Evolutionary conservation across 306 rosid genomes (phyloP).

Genomic region (Vigna angularis): DNA sequence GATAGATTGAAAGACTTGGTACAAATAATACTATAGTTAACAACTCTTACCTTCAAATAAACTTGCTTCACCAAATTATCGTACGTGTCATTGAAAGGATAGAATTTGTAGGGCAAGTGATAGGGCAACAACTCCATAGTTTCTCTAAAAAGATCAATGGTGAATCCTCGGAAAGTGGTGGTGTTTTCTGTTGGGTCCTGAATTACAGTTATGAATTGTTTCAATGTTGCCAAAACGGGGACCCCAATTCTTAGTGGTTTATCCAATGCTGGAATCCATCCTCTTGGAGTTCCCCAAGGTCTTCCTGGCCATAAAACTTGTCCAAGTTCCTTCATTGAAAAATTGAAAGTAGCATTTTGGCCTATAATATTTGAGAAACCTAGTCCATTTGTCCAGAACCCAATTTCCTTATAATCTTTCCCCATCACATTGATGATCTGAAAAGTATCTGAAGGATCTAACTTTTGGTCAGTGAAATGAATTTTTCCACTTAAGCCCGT

Average conservation of each 20-base stretch:
- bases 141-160: slow-evolving; percentile 49
- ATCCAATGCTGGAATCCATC: slow-evolving; percentile 1
- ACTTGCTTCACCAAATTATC: slow-evolving; percentile 52
- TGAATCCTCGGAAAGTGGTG: slow-evolving; percentile 39
- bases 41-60: slow-evolving; percentile 28
- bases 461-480: slow-evolving; percentile 38
- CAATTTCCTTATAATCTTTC: slow-evolving; percentile 1
- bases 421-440: slow-evolving; percentile 60
- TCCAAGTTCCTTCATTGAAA: background rate
- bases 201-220: slow-evolving; percentile 43
- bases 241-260: slow-evolving; percentile 50
- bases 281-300: no score
- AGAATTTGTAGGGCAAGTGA: slow-evolving; percentile 15
- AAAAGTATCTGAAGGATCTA: slow-evolving; percentile 32
- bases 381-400: background rate
- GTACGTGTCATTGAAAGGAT: slow-evolving; percentile 48
- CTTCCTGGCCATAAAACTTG: background rate
- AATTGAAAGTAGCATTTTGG: background rate
- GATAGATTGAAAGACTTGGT: no score
- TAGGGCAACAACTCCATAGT: slow-evolving; percentile 47
- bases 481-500: slow-evolving; percentile 49
- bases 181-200: slow-evolving; percentile 17
- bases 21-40: background rate
- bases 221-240: slow-evolving; percentile 41
- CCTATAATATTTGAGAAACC: background rate